phyloP scores from a whole-genome alignment of 2,329 filamentous ascomycete genomes.

The Colletotrichum orchidophilum region DNA sequence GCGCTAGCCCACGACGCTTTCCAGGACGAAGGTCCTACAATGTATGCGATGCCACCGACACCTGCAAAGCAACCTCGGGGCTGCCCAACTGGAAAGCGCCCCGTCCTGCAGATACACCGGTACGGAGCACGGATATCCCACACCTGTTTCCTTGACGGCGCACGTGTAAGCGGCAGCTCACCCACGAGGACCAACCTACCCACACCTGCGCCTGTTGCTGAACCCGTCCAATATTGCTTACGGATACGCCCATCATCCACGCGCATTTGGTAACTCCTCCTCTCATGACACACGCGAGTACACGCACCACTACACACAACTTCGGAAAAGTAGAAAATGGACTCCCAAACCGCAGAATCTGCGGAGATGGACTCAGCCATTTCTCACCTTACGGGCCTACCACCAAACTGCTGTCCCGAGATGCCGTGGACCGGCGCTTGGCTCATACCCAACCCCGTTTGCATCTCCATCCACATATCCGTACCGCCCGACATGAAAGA shows the following conservation, averaged over 20 bases:
- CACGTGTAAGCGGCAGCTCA: slow-evolving; percentile 2
- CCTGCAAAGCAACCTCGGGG: background rate
- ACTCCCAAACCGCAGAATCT: too few relatives aligned
- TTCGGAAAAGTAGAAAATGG: background rate
- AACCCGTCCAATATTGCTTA: background rate
- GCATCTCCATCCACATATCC: background rate
- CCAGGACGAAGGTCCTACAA: background rate
- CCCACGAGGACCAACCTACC: background rate
- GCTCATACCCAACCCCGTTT: slow-evolving; percentile 2
- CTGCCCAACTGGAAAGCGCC: background rate
- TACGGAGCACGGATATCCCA: too few relatives aligned
- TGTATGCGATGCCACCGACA: background rate
- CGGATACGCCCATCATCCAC: background rate
- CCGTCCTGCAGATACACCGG: background rate
- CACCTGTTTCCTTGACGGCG: background rate
- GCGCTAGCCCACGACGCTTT: background rate
- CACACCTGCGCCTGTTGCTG: background rate
- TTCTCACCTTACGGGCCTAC: background rate
- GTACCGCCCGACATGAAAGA: slow-evolving; percentile 6
- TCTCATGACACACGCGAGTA: background rate
- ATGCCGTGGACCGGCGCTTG: slow-evolving; percentile 19
- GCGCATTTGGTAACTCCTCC: background rate
- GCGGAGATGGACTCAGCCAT: background rate
- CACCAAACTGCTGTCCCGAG: background rate
- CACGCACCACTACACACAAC: background rate